Evolutionary conservation across 2,329 filamentous ascomycete genomes (phyloP).

Genomic region (Alternaria infectoria): DNA sequence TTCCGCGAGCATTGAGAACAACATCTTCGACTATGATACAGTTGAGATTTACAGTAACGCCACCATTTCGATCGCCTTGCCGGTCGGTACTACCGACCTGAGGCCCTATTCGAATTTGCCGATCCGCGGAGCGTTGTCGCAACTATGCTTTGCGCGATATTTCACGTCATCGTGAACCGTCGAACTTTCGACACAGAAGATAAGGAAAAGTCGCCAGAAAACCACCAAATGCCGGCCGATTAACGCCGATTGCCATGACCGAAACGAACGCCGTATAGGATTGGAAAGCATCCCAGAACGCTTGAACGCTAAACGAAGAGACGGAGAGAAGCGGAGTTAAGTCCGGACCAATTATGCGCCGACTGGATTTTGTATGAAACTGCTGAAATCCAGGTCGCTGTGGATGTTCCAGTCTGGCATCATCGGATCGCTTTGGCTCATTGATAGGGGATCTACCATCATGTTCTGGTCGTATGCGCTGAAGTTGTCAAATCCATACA

Average conservation of each 20-base stretch:
- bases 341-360: conserved; percentile 33
- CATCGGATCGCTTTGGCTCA: conserved; percentile 39
- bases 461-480: conserved; percentile 40
- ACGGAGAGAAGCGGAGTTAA: conserved; percentile 25
- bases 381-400: conserved; percentile 46
- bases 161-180: conserved; percentile 38
- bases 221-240: conserved; percentile 13
- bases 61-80: background rate
- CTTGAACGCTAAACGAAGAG: conserved; percentile 44
- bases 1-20: background rate
- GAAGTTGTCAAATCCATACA: conserved; percentile 42
- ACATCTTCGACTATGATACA: conserved; percentile 7
- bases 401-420: conserved; percentile 45
- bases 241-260: conserved; percentile 19
- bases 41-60: conserved; percentile 9
- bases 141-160: background rate
- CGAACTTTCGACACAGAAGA: conserved; percentile 14
- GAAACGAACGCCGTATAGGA: conserved; percentile 27
- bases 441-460: conserved; percentile 42
- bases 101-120: background rate
- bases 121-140: conserved; percentile 6
- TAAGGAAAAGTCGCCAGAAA: conserved; percentile 12
- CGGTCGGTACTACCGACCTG: background rate
- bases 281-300: conserved; percentile 33
- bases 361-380: conserved; percentile 45